Evolutionary conservation across 768 basidiomycete genomes (phyloP).

Genomic region (Leccinellum albellum): DNA sequence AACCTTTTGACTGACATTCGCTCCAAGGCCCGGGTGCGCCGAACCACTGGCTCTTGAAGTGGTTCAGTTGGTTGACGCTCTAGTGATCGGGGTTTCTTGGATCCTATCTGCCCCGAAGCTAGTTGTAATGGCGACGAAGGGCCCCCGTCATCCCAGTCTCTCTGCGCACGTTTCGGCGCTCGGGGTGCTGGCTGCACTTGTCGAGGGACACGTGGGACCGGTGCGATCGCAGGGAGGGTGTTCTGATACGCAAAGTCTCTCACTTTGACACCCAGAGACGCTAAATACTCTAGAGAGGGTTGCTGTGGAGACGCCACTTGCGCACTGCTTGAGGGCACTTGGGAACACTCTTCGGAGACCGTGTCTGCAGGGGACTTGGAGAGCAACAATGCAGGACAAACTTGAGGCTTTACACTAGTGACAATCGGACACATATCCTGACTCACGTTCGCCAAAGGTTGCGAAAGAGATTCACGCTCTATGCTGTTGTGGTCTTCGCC

Average conservation of each 20-base stretch:
- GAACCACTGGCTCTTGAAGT: constrained; percentile 20
- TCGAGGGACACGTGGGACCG: constrained; percentile 44
- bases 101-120: constrained; percentile 7
- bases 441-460: constrained; percentile 34
- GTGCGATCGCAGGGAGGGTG: constrained; percentile 56
- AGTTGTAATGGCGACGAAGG: not conserved
- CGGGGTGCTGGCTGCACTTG: constrained; percentile 46
- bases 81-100: constrained; percentile 26
- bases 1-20: constrained; percentile 15
- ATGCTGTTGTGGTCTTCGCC: constrained; percentile 8
- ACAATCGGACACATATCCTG: constrained; percentile 29
- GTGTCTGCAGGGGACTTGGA: constrained; percentile 18
- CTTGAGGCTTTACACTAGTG: constrained; percentile 32
- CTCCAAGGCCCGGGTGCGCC: constrained; percentile 17
- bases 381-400: constrained; percentile 22
- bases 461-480: constrained; percentile 22
- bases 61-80: constrained; percentile 36
- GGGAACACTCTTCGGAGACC: constrained; percentile 14
- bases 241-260: constrained; percentile 69
- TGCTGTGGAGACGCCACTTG: constrained; percentile 25
- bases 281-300: constrained; percentile 33
- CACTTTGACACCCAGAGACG: constrained; percentile 39
- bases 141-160: constrained; percentile 29
- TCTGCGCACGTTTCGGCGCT: constrained; percentile 37
- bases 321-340: constrained; percentile 9